Conservation (phyloP, 2,329 filamentous ascomycete genomes). For the Apiospora malaysiana region DNA sequence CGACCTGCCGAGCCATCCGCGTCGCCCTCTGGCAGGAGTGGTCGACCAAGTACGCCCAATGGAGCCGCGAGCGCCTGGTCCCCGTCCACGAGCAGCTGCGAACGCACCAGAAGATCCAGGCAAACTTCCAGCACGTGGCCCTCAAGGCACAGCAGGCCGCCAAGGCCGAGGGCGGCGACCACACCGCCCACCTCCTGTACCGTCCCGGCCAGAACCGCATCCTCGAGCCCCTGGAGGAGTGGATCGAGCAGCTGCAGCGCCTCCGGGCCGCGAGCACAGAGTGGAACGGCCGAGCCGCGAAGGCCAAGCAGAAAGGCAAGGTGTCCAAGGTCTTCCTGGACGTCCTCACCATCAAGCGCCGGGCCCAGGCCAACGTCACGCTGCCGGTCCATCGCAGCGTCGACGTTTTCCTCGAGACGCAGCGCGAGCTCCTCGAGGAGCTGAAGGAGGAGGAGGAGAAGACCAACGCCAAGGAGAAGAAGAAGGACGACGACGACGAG, state of each 20-base stretch:
- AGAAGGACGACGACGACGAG: not conserved
- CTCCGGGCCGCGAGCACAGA: not conserved
- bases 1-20: not conserved
- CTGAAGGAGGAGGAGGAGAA: not conserved
- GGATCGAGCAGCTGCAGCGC: not conserved
- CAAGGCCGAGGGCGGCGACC: not conserved
- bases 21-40: not conserved
- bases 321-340: not conserved
- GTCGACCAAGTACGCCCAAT: not conserved
- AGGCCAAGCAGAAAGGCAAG: not conserved
- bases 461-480: not conserved
- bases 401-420: not conserved
- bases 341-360: not conserved
- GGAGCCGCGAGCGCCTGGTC: not conserved
- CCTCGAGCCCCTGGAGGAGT: not conserved
- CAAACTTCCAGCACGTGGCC: not conserved
- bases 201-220: not conserved
- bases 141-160: not conserved
- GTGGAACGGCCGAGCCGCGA: not conserved
- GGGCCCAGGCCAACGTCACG: not conserved
- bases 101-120: not conserved
- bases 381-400: not conserved
- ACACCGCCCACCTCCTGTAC: not conserved
- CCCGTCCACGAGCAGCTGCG: not conserved
- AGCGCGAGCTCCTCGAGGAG: not conserved